Base-by-base conservation (phyloP, 2,329 filamentous ascomycete genomes). In the Mycogone perniciosa region DNA sequence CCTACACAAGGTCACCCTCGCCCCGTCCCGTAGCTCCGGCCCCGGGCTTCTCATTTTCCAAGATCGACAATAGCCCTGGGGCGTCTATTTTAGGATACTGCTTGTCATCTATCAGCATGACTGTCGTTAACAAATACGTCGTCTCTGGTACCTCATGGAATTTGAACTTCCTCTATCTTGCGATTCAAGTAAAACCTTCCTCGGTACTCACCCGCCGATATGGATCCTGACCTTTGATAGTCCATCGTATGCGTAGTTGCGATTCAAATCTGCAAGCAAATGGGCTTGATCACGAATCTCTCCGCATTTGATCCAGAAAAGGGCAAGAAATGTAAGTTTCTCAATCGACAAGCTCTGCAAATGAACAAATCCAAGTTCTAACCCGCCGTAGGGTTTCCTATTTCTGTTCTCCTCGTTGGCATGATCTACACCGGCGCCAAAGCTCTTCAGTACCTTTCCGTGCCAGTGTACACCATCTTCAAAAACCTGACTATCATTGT, bases 361-460 rank as follows among this genome's bases (percentile, higher is more conserved):
- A 33, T 8, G 26, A 27, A 45, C 20, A 7, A 20, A 20, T 4
- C 7, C 10, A 31, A 27, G 39, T 31, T 49, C 61, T 67, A 50
- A 65, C 56, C 34, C 39, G 1, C 61, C 48, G 9, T 61, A 95
- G 89, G 91, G 93, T 96, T 97, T 65, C 93, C 93, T 44, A 89
- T 99, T 63, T 95, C 93, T 52, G 76, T 96, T 50, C 87, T 97
- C 55, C 84, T 99, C 57, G 93, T 97, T 65, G 91, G 90, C 67
- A 99, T 97, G 93, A 97, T 99, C 71, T 99, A 97, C 74, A 97
- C 93, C 50, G 85, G 89, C 64, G 93, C 89, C 64, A 96, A 96
- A 76, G 90, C 93, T 20, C 83, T 99, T 42, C 90, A 96, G 72
- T 97, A 85, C 72, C 86, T 99, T 55, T 96, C 91, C 31, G 95